Conservation (phyloP, 306 rosid genomes). For the Argentina anserina region DNA sequence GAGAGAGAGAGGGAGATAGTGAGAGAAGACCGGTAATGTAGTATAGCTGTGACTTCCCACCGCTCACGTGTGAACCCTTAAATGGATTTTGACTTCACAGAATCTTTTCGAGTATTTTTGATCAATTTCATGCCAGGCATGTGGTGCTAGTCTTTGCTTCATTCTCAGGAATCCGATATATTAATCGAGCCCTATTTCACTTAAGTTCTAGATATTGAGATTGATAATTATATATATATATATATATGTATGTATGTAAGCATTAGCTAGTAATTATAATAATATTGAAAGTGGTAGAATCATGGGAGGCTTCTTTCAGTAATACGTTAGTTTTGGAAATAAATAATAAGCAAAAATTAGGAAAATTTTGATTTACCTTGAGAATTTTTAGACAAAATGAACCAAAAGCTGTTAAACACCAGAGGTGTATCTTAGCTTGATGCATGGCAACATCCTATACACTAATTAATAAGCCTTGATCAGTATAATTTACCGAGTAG, state of each 20-base stretch:
- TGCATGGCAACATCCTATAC: too few species aligned
- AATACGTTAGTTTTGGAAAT: not conserved
- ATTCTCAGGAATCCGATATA: slow-evolving; percentile 14
- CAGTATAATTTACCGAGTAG: too few species aligned
- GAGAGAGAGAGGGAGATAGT: slow-evolving; percentile 7
- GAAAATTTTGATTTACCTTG: not conserved
- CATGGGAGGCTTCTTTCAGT: too few species aligned
- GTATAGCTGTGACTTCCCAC: slow-evolving; percentile 46
- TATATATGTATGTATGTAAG: too few species aligned
- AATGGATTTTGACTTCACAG: slow-evolving; percentile 75
- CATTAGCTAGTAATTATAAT: too few species aligned
- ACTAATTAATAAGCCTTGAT: too few species aligned
- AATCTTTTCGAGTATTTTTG: slow-evolving; percentile 30
- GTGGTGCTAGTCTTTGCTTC: slow-evolving; percentile 56
- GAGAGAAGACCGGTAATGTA: slow-evolving; percentile 19
- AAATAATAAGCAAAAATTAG: not conserved
- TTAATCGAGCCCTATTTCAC: not conserved
- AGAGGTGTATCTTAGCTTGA: too few species aligned
- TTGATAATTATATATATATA: not conserved
- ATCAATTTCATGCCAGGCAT: slow-evolving; percentile 56
- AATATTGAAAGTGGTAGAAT: too few species aligned
- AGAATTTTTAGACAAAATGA: not conserved
- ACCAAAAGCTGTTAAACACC: not conserved
- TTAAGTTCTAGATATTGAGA: not conserved
- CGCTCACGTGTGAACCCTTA: slow-evolving; percentile 75